Conservation (phyloP, 176 grass and related monocot species). For the Bromus sterilis region DNA sequence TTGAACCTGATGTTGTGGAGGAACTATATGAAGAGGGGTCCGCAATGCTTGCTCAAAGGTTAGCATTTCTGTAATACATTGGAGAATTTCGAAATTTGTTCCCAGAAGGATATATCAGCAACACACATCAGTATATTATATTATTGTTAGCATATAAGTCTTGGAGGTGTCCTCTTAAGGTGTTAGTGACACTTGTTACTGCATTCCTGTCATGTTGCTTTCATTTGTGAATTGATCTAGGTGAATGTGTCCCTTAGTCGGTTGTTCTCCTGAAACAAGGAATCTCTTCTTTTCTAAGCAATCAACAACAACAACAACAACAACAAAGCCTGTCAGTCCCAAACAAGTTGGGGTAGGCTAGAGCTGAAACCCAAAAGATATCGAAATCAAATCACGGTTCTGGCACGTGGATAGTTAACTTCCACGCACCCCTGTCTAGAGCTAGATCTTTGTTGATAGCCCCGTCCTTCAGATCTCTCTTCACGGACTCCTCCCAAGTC, state of each 20-base stretch:
- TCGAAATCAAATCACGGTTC: too few relatives aligned
- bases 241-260: neutral
- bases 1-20: conserved; percentile 75
- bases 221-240: neutral
- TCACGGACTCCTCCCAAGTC: too few relatives aligned
- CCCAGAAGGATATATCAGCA: neutral
- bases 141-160: neutral
- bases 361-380: too few relatives aligned
- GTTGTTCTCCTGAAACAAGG: neutral
- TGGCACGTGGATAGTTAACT: too few relatives aligned
- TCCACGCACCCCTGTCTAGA: too few relatives aligned
- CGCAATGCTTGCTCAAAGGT: conserved; percentile 65
- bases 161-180: neutral
- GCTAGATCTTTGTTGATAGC: too few relatives aligned
- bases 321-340: too few relatives aligned
- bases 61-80: neutral
- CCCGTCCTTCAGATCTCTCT: too few relatives aligned
- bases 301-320: too few relatives aligned
- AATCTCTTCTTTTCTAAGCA: neutral
- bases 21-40: conserved; percentile 72
- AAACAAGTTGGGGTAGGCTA: too few relatives aligned
- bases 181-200: neutral
- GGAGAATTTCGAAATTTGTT: neutral
- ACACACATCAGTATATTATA: conserved; percentile 1
- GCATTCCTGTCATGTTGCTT: neutral